Evolutionary conservation across 192 early-diverging fungal species (phyloP).

Genomic region (Endogone sp.): DNA sequence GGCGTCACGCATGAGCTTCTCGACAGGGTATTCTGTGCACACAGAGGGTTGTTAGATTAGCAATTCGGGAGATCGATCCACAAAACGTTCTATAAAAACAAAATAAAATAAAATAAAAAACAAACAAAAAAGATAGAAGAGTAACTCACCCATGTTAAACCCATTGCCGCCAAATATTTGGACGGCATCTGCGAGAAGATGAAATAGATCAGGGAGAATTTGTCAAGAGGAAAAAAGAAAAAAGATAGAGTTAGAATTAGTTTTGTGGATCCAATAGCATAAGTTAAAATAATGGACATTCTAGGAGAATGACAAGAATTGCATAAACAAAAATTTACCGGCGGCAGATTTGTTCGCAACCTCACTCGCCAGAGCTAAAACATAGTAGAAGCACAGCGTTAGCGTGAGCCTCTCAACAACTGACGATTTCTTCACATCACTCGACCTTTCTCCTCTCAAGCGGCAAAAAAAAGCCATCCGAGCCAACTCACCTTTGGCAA

Average conservation of each 20-base stretch:
- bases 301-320: not conserved
- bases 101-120: too few species aligned
- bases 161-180: conserved; percentile 97
- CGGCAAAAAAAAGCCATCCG: too few species aligned
- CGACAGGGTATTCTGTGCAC: conserved; percentile 86
- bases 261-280: not conserved
- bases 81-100: too few species aligned
- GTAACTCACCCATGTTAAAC: conserved; percentile 34
- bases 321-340: conserved; percentile 13
- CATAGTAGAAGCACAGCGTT: not conserved
- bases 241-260: too few species aligned
- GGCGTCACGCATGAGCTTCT: conserved; percentile 92
- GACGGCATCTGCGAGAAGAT: conserved; percentile 57
- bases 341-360: conserved; percentile 76
- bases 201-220: not conserved
- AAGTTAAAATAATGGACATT: too few species aligned
- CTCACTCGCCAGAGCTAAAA: conserved; percentile 63
- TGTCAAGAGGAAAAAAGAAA: not conserved
- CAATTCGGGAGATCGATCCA: not conserved
- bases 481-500: conserved; percentile 72
- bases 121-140: not conserved
- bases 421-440: conserved; percentile 22
- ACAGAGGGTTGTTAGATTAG: not conserved
- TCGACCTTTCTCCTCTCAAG: not conserved
- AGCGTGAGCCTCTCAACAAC: not conserved